These are phyloP conservation scores for Boechera retrofracta DNA, from an alignment of 345 rosid genomes.

Conservation along the genomic window DNA sequence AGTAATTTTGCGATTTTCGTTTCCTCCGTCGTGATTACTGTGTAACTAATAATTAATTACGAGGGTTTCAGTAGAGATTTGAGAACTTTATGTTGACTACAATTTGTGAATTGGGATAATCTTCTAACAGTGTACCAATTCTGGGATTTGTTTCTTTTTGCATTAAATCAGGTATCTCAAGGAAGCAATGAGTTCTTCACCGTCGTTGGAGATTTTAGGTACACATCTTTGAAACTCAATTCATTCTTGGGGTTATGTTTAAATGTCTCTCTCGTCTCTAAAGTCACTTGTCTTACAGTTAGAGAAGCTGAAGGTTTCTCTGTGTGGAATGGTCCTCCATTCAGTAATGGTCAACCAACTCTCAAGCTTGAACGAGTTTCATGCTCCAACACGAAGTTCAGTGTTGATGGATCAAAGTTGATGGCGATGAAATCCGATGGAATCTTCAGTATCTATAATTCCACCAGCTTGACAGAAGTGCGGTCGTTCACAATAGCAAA, in stretches of 20 bases:
- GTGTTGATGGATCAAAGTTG: conserved; percentile 77
- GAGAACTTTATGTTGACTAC: conserved; percentile 21
- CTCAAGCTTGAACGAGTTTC: conserved; percentile 64
- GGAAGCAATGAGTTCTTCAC: conserved; percentile 50
- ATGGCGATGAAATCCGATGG: conserved; percentile 69
- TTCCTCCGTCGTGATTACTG: background rate
- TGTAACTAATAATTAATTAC: conserved; percentile 1
- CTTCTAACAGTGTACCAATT: conserved; percentile 2
- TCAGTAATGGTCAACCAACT: conserved; percentile 61
- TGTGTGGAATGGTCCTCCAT: conserved; percentile 93
- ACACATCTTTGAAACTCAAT: conserved; percentile 25
- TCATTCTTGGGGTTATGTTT: conserved; percentile 4
- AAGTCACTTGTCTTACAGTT: conserved; percentile 50
- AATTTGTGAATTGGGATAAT: conserved; percentile 1
- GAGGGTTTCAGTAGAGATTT: conserved; percentile 9
- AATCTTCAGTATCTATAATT: conserved; percentile 63
- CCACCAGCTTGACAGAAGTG: conserved; percentile 59
- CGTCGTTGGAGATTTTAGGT: conserved; percentile 82
- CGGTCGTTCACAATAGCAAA: conserved; percentile 63
- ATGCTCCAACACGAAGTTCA: conserved; percentile 64
- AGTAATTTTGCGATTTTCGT: conserved; percentile 10
- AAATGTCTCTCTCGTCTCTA: background rate
- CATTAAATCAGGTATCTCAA: conserved; percentile 32
- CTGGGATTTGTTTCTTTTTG: background rate
- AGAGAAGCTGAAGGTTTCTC: conserved; percentile 75